Evolutionary conservation across 305 asterid species (phyloP).

Genomic region (Fraxinus velutina): DNA sequence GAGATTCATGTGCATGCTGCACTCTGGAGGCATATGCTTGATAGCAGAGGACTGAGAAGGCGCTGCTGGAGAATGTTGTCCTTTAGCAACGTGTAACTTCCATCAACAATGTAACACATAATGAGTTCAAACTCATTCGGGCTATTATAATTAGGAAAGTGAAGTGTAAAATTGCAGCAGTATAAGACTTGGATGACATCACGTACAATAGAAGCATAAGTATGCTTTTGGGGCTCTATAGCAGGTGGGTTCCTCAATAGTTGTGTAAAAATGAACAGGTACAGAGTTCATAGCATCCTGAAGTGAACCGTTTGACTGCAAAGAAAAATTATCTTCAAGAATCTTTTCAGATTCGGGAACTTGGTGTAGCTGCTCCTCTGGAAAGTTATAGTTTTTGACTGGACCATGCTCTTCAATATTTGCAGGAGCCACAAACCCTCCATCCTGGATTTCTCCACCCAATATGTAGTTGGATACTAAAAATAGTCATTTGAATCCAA

Average conservation of each 20-base stretch:
- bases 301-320: slow-evolving; percentile 67
- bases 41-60: slow-evolving; percentile 35
- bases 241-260: slow-evolving; percentile 54
- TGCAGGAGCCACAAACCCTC: slow-evolving; percentile 47
- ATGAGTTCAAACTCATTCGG: slow-evolving; percentile 21
- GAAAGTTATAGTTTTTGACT: slow-evolving; percentile 46
- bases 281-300: slow-evolving; percentile 50
- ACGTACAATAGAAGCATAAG: slow-evolving; percentile 98
- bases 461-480: slow-evolving; percentile 60
- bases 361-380: slow-evolving; percentile 57
- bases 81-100: slow-evolving; percentile 73
- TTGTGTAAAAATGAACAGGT: slow-evolving; percentile 52
- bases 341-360: slow-evolving; percentile 56
- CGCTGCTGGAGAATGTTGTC: slow-evolving; percentile 49
- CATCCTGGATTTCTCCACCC: slow-evolving; percentile 61
- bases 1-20: slow-evolving; percentile 56
- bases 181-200: slow-evolving; percentile 20
- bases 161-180: background rate
- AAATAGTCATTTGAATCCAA: slow-evolving; percentile 1
- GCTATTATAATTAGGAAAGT: background rate
- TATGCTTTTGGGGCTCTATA: slow-evolving; percentile 75
- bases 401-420: slow-evolving; percentile 49
- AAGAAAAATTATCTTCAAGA: slow-evolving; percentile 52
- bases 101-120: slow-evolving; percentile 16
- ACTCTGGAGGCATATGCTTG: slow-evolving; percentile 55